A percentile compares a stretch with the other conserved stretches of the same genome.
Evolutionary conservation across 75 land plant genomes (phyloP).

Genomic region (Picea sitchensis): DNA sequence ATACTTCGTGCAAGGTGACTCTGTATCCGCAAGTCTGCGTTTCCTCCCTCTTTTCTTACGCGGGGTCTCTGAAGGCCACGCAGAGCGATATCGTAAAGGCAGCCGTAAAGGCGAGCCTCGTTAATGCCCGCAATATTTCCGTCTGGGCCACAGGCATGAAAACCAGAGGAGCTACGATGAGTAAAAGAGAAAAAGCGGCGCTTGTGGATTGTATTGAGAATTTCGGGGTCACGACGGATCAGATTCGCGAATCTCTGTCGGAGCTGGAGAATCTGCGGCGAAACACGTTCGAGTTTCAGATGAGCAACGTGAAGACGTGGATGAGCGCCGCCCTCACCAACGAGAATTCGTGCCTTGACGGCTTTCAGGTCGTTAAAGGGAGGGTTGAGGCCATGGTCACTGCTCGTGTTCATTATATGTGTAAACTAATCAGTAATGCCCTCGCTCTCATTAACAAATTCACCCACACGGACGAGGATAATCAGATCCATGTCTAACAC

Average conservation of each 20-base stretch:
- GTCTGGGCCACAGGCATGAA: background rate
- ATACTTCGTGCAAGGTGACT: conserved; percentile 24
- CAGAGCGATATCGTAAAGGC: conserved; percentile 32
- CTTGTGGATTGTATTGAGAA: background rate
- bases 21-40: conserved; percentile 29
- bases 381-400: conserved; percentile 11
- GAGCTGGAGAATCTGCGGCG: conserved; percentile 7
- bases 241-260: conserved; percentile 3
- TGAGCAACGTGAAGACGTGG: conserved; percentile 11
- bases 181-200: background rate
- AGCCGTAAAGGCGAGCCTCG: conserved; percentile 29
- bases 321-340: conserved; percentile 15
- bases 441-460: conserved; percentile 40
- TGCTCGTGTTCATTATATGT: conserved; percentile 11
- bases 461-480: background rate
- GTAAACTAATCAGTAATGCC: conserved; percentile 48
- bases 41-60: conserved; percentile 24
- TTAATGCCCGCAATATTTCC: conserved; percentile 16
- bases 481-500: no score
- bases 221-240: background rate
- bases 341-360: conserved; percentile 3
- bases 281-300: background rate
- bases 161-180: no score
- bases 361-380: background rate
- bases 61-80: conserved; percentile 12